phyloP scores from a whole-genome alignment of 768 basidiomycete genomes.

The Leccinum disarticulatum region DNA sequence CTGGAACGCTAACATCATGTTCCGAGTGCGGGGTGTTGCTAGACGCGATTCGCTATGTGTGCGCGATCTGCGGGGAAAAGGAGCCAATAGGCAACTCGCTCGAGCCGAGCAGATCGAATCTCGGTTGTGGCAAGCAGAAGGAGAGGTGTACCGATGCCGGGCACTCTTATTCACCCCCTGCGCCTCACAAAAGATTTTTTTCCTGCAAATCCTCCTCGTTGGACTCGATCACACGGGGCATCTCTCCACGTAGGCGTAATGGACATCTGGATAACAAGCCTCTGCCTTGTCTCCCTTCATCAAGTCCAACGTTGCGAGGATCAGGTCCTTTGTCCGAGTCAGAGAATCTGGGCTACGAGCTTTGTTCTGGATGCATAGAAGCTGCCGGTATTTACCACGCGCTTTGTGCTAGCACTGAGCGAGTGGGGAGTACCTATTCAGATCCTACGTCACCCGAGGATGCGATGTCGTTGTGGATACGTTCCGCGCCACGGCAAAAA shows the following conservation, averaged over 20 bases:
- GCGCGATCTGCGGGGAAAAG: conserved; percentile 84
- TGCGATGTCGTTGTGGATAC: conserved; percentile 56
- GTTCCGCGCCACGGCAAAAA: conserved; percentile 69
- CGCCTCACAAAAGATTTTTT: conserved; percentile 29
- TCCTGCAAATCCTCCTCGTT: conserved; percentile 18
- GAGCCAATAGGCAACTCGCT: conserved; percentile 37
- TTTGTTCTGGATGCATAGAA: conserved; percentile 81
- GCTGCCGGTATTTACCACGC: conserved; percentile 77
- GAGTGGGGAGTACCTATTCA: conserved; percentile 20
- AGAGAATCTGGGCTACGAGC: conserved; percentile 63
- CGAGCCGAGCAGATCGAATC: conserved; percentile 8
- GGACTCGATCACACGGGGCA: conserved; percentile 17
- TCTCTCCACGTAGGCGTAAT: conserved; percentile 13
- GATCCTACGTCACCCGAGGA: conserved; percentile 56
- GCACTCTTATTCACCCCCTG: conserved; percentile 37
- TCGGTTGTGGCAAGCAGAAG: conserved; percentile 46
- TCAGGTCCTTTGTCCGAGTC: conserved; percentile 4
- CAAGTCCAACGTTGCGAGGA: conserved; percentile 16
- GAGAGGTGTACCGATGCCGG: conserved; percentile 30
- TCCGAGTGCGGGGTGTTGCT: conserved; percentile 76
- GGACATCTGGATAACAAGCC: conserved; percentile 39
- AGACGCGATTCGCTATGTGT: conserved; percentile 87
- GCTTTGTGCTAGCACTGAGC: conserved; percentile 50
- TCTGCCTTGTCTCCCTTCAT: conserved; percentile 43
- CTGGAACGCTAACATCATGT: conserved; percentile 72